Evolutionary conservation across 2,329 filamentous ascomycete genomes (phyloP).

Genomic region (Exophiala calicioides): DNA sequence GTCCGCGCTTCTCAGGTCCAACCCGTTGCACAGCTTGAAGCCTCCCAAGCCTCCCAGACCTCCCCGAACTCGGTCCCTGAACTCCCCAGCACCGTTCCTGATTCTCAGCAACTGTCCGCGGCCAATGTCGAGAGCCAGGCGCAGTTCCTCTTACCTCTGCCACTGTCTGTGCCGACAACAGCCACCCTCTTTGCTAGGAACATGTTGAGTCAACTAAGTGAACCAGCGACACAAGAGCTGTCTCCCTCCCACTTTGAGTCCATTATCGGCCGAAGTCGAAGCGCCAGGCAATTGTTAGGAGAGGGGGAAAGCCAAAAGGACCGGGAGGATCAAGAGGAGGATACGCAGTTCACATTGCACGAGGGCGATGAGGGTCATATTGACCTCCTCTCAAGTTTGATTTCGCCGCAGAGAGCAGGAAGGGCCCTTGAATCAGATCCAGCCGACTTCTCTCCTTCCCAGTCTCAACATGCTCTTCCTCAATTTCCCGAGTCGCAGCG

Average conservation of each 20-base stretch:
- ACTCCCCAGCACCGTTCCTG: slow-evolving; percentile 26
- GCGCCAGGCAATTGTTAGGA: slow-evolving; percentile 31
- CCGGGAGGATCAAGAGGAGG: slow-evolving; percentile 33
- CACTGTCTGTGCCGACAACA: slow-evolving; percentile 6
- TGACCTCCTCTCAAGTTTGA: slow-evolving; percentile 44
- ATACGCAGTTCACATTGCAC: slow-evolving; percentile 41
- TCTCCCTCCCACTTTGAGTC: slow-evolving; percentile 48
- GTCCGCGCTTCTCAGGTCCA: slow-evolving; percentile 6
- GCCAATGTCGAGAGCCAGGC: slow-evolving; percentile 16
- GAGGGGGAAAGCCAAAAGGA: slow-evolving; percentile 8
- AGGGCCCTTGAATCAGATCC: slow-evolving; percentile 13
- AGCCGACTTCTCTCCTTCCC: slow-evolving; percentile 27
- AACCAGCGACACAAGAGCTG: slow-evolving; percentile 47
- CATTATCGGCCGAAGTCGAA: slow-evolving; percentile 41
- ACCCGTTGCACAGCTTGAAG: neutral
- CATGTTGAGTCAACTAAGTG: slow-evolving; percentile 40
- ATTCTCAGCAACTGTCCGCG: slow-evolving; percentile 21
- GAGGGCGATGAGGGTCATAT: slow-evolving; percentile 48
- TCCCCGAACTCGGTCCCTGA: slow-evolving; percentile 22
- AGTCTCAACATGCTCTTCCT: slow-evolving; percentile 39
- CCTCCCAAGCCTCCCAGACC: too few relatives aligned
- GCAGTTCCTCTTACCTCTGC: slow-evolving; percentile 2
- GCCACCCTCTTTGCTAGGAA: slow-evolving; percentile 19
- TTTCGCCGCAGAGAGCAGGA: slow-evolving; percentile 23
- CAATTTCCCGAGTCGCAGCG: slow-evolving; percentile 51